phyloP scores from a whole-genome alignment of 2,329 filamentous ascomycete species.

The Nakataea oryzae region DNA sequence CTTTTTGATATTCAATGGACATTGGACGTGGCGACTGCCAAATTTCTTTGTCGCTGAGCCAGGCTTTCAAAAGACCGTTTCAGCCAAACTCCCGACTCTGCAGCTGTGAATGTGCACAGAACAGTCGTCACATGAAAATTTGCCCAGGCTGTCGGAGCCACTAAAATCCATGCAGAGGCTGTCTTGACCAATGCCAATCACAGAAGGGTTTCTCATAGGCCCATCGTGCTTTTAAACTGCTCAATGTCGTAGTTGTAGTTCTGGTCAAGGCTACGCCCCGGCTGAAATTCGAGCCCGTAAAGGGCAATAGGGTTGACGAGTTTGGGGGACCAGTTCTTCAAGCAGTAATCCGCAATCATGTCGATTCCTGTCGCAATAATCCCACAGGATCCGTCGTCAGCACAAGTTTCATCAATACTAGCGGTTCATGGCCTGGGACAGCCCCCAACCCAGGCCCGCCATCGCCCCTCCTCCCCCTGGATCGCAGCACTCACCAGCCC shows the following conservation, averaged over 20 bases:
- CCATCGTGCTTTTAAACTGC: neutral
- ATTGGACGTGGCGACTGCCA: no score
- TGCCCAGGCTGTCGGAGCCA: no score
- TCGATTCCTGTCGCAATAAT: conserved; percentile 6
- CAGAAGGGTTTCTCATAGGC: no score
- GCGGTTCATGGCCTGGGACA: neutral
- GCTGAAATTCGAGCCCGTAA: neutral
- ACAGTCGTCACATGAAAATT: no score
- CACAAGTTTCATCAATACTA: neutral
- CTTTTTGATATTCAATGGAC: no score
- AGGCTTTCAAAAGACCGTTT: no score
- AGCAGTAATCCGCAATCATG: conserved; percentile 11
- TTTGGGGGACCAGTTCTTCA: conserved; percentile 9
- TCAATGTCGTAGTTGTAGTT: neutral
- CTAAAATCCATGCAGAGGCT: no score
- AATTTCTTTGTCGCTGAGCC: no score
- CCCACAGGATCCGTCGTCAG: neutral
- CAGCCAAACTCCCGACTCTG: no score
- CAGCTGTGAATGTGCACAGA: no score
- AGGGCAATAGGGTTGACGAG: conserved; percentile 6
- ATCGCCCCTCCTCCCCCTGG: no score
- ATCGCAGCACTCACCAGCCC: conserved; percentile 13
- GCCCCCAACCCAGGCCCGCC: no score
- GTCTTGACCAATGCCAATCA: neutral
- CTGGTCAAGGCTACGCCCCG: neutral